Percentiles rank a stretch among this genome's conserved stretches.
Conservation (phyloP, 768 basidiomycete genomes). For the Russula dissimulans region DNA sequence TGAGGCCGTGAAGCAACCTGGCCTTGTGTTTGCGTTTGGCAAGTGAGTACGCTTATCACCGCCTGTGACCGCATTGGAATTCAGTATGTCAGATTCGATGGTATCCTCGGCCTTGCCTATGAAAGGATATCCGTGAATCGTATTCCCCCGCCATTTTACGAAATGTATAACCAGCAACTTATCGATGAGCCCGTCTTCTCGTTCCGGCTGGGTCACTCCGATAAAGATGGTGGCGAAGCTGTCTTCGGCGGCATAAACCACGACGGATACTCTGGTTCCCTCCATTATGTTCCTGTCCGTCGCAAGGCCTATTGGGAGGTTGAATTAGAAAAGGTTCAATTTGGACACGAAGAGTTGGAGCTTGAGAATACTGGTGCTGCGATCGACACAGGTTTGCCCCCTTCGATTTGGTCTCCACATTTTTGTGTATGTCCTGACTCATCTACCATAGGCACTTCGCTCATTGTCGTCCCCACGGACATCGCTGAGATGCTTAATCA, state of each 20-base stretch:
- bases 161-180: conserved; percentile 75
- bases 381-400: conserved; percentile 65
- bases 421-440: background rate
- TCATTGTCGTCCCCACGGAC: conserved; percentile 89
- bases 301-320: conserved; percentile 99
- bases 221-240: conserved; percentile 84
- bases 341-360: conserved; percentile 83
- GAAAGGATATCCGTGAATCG: conserved; percentile 93
- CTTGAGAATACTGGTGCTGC: conserved; percentile 91
- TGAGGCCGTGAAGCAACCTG: conserved; percentile 93
- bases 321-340: conserved; percentile 76
- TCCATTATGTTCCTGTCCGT: conserved; percentile 83
- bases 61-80: background rate
- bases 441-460: conserved; percentile 60
- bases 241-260: conserved; percentile 86
- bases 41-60: conserved; percentile 45
- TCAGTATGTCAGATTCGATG: conserved; percentile 63
- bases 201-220: conserved; percentile 84
- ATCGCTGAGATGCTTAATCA: conserved; percentile 97
- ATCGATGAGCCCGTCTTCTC: conserved; percentile 85
- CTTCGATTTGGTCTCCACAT: conserved; percentile 3
- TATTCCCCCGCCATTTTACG: conserved; percentile 91
- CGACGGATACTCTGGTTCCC: conserved; percentile 65
- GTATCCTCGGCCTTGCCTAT: conserved; percentile 89
- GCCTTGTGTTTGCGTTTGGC: conserved; percentile 94